Evolutionary conservation across 345 rosid genomes (phyloP).

Genomic region (Ceriops tagal): DNA sequence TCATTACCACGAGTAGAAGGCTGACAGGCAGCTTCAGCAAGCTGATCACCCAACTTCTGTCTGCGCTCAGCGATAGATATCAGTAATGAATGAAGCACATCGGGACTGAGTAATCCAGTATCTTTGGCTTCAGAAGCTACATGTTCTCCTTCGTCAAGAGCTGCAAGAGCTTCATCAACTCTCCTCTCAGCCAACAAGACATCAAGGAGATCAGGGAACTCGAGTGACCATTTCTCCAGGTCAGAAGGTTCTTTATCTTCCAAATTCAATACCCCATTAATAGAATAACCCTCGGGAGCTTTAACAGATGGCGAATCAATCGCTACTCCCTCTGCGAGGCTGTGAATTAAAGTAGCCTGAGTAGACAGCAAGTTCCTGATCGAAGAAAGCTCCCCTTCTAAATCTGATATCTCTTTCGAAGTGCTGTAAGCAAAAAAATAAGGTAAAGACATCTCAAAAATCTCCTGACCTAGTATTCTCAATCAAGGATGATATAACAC

Average conservation of each 20-base stretch:
- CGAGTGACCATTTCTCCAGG: slow-evolving; percentile 76
- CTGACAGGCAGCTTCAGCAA: slow-evolving; percentile 93
- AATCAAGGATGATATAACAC: too few species aligned
- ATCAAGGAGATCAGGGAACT: slow-evolving; percentile 88
- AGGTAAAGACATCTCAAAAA: neutral
- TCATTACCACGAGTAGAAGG: slow-evolving; percentile 90
- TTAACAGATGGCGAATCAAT: slow-evolving; percentile 49
- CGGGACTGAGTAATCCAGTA: slow-evolving; percentile 44
- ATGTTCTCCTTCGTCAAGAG: slow-evolving; percentile 82
- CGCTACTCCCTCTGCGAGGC: slow-evolving; percentile 83
- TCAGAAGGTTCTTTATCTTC: slow-evolving; percentile 72
- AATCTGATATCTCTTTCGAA: slow-evolving; percentile 95
- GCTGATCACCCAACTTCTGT: slow-evolving; percentile 93
- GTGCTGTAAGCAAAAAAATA: slow-evolving; percentile 52
- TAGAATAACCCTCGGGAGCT: slow-evolving; percentile 39
- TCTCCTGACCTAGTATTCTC: neutral
- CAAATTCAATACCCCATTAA: slow-evolving; percentile 33
- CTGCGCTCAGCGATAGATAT: slow-evolving; percentile 58
- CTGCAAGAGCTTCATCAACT: slow-evolving; percentile 85
- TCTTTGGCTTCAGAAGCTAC: slow-evolving; percentile 62
- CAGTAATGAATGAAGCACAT: slow-evolving; percentile 50
- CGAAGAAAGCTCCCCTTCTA: slow-evolving; percentile 94
- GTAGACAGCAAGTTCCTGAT: slow-evolving; percentile 89
- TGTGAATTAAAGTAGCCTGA: slow-evolving; percentile 89
- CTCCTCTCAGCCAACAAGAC: slow-evolving; percentile 94